Percentiles rank a stretch among this genome's conserved stretches.
Conservation (phyloP, 2,329 filamentous ascomycete genomes). For the Seiridium unicorne region DNA sequence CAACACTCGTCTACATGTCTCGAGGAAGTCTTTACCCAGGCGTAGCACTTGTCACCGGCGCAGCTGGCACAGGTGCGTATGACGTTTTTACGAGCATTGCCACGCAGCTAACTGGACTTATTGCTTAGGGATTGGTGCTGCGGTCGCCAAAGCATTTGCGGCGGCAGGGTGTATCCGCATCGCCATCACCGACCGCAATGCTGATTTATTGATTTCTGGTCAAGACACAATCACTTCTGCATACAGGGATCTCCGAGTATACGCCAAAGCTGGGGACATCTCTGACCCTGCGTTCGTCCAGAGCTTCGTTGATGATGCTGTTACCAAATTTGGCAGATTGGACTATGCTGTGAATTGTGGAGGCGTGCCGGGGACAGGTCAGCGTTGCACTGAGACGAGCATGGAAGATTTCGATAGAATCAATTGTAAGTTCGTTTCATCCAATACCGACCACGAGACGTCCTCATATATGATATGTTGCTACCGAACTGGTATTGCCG, state of each 20-base stretch:
- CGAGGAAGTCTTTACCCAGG: slow-evolving; percentile 32
- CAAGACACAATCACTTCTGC: slow-evolving; percentile 27
- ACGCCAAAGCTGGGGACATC: slow-evolving; percentile 41
- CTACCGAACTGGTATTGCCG: too few species aligned
- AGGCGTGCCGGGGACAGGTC: slow-evolving; percentile 43
- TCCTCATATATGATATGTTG: background rate
- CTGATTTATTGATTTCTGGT: slow-evolving; percentile 34
- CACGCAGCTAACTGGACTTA: background rate
- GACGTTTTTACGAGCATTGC: background rate
- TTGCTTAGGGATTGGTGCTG: slow-evolving; percentile 51
- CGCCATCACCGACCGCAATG: slow-evolving; percentile 53
- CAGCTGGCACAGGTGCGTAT: slow-evolving; percentile 40
- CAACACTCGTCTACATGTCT: background rate
- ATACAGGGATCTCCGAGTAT: slow-evolving; percentile 28
- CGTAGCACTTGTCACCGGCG: slow-evolving; percentile 46
- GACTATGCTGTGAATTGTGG: slow-evolving; percentile 59
- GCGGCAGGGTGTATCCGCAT: slow-evolving; percentile 45
- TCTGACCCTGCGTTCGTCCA: slow-evolving; percentile 43
- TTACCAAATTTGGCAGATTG: slow-evolving; percentile 39
- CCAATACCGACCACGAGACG: background rate
- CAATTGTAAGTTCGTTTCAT: slow-evolving; percentile 28
- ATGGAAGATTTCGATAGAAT: slow-evolving; percentile 49
- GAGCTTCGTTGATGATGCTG: slow-evolving; percentile 30
- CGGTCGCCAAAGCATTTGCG: slow-evolving; percentile 49
- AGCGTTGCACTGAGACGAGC: slow-evolving; percentile 43